Evolutionary conservation across 2,329 filamentous ascomycete species (phyloP), one percentile per base, ranked within the genome.

Genomic region (Aspergillus luchuensis): DNA sequence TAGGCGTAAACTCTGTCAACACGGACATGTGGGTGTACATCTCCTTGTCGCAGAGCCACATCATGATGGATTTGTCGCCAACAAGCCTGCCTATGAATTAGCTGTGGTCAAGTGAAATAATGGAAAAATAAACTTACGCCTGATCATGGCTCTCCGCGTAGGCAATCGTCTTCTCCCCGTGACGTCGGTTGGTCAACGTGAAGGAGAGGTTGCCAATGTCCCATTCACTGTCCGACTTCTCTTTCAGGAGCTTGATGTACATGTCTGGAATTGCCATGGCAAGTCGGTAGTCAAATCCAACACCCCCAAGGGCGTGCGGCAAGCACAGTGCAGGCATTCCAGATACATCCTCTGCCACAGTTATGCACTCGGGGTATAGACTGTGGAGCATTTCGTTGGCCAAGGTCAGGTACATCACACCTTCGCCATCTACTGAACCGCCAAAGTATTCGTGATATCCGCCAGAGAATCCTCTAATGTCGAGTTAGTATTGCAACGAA

Each of bases 361-460:
- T 97, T 71, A 98, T 97, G 66, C 83, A 86, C 13, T 92, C 85
- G 0, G 95, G 92, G 71, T 96, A 98, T 17, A 97, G 79, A n/a
- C 85, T 79, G 78, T 98, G 95, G 55, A 99, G 83, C 89, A 99
- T 88, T 79, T 98, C 91, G 74, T 99, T 99, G 49, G 95, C 95
- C 54, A 99, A 79, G 89, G 97, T 97, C 63, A 99, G 85, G 76
- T 99, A 99, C 15, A 92, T 91, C 21, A 98, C 87, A 30, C 92
- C 94, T 70, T 98, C 95, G 67, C 97, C 91, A 66, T 99, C 95
- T 28, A 97, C 94, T 23, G 85, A 85, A 4, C 88, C 81, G 6
- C 95, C 95, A 73, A 97, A 99, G 76, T 99, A 99, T 77, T 99
- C 95, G 72, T 99, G 95, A 73, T 99, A 99, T 15, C 94, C 94